phyloP scores from a whole-genome alignment of 176 grass and related monocot genomes.

The Lolium perenne region DNA sequence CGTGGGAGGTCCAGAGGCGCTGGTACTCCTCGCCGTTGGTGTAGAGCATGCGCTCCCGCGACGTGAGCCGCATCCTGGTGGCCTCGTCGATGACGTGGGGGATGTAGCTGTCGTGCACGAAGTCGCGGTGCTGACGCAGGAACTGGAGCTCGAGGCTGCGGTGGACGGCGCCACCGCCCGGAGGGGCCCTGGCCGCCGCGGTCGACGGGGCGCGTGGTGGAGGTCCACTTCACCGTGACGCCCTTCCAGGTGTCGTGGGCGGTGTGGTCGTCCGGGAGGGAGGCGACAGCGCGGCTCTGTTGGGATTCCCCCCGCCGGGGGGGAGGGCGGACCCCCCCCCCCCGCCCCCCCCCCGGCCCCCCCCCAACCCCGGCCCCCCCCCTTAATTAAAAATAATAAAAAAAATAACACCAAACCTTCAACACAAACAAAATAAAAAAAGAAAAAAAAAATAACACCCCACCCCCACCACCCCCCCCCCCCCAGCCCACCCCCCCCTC shows the following conservation, averaged over 20 bases:
- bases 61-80: slow-evolving; percentile 35
- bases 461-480: too few species aligned
- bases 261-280: slow-evolving; percentile 60
- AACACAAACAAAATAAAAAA: too few species aligned
- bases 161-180: slow-evolving; percentile 8
- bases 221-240: slow-evolving; percentile 61
- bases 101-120: slow-evolving; percentile 54
- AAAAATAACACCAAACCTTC: too few species aligned
- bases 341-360: too few species aligned
- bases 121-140: slow-evolving; percentile 41
- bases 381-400: too few species aligned
- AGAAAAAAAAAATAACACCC: too few species aligned
- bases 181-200: background rate
- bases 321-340: too few species aligned
- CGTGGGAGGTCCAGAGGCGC: slow-evolving; percentile 49
- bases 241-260: slow-evolving; percentile 52
- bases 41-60: slow-evolving; percentile 55
- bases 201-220: slow-evolving; percentile 30
- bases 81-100: slow-evolving; percentile 53
- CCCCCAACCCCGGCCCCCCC: too few species aligned
- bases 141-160: slow-evolving; percentile 55
- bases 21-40: slow-evolving; percentile 58
- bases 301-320: too few species aligned
- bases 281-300: background rate
- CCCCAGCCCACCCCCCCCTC: too few species aligned